A percentile compares a stretch with the other conserved stretches of the same genome.
Conservation (phyloP, 257 asterid species). For the Scutellaria baicalensis region DNA sequence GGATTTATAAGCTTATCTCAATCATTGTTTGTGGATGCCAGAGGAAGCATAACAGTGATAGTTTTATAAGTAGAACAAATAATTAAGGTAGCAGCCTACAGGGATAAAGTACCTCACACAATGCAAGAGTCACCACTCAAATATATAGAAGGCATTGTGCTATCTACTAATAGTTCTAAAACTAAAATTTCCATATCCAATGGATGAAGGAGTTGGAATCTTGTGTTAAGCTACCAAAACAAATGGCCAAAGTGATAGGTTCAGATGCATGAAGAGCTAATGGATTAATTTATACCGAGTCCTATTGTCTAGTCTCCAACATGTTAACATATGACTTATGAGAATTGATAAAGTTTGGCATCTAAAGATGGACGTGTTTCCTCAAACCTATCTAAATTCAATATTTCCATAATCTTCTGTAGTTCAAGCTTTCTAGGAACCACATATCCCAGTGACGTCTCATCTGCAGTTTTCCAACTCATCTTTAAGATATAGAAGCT, state of each 20-base stretch:
- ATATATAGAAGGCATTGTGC: no score
- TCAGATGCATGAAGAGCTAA: not conserved
- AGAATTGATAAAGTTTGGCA: not conserved
- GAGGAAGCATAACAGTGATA: not conserved
- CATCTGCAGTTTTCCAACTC: not conserved
- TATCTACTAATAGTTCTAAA: no score
- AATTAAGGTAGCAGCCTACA: not conserved
- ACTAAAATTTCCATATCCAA: not conserved
- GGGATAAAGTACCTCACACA: no score
- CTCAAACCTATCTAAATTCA: not conserved
- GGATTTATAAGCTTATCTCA: not conserved
- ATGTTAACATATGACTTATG: not conserved
- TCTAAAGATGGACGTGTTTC: not conserved
- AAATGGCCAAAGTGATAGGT: not conserved
- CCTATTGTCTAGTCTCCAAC: not conserved
- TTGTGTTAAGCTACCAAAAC: not conserved
- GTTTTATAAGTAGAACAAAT: not conserved
- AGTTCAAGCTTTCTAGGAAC: not conserved
- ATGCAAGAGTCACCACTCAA: no score
- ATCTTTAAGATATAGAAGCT: not conserved
- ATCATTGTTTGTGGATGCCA: not conserved
- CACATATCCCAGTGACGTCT: not conserved
- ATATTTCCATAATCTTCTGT: not conserved
- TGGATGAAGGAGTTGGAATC: not conserved
- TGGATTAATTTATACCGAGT: not conserved